A percentile compares a stretch with the other conserved stretches of the same genome.
These are phyloP conservation scores for Euryodendron excelsum DNA, from an alignment of 148 eudicot genomes.

Conservation along the genomic window DNA sequence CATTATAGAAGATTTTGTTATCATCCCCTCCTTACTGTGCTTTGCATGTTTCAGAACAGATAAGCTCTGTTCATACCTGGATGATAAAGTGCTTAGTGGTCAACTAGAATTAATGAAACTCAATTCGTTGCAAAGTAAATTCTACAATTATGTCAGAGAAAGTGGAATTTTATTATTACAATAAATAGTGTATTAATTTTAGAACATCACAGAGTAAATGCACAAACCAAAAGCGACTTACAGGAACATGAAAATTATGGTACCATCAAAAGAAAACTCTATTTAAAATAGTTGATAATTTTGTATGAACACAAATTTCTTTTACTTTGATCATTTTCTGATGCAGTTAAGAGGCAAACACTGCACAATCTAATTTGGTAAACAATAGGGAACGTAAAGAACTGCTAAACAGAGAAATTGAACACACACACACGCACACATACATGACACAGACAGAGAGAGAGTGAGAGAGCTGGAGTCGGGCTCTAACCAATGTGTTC, in stretches of 20 bases:
- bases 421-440: too few species aligned
- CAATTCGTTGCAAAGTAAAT: neutral
- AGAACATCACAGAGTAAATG: neutral
- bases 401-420: neutral
- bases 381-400: neutral
- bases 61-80: conserved; percentile 84
- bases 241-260: neutral
- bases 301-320: neutral
- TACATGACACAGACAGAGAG: too few species aligned
- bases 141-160: neutral
- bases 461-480: too few species aligned
- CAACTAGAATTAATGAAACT: neutral
- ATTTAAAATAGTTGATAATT: neutral
- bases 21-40: conserved; percentile 75
- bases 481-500: too few species aligned
- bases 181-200: neutral
- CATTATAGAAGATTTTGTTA: conserved; percentile 91
- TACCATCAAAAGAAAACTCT: neutral
- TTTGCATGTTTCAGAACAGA: conserved; percentile 87
- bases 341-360: neutral
- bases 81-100: conserved; percentile 4
- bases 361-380: too few species aligned
- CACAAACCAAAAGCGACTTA: neutral
- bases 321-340: neutral
- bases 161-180: neutral